Conservation (phyloP, 192 early-diverging fungal species). For the Anaeromyces robustus region DNA sequence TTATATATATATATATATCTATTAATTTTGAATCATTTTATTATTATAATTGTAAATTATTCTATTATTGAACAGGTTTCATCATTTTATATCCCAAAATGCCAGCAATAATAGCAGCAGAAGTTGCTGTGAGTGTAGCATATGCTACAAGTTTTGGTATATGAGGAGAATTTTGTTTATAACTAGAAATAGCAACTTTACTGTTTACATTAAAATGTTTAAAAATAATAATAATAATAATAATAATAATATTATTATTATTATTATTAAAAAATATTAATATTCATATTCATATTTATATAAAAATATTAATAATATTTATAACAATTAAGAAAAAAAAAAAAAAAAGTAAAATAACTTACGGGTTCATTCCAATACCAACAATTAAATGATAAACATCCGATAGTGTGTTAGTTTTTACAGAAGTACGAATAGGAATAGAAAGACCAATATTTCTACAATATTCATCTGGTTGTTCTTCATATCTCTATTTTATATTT, state of each 20-base stretch:
- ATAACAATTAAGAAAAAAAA: no score
- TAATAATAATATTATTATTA: no score
- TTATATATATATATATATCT: no score
- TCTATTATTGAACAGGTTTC: neutral
- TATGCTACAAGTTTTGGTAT: neutral
- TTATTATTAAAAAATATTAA: no score
- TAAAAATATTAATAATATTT: no score
- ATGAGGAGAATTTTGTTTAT: neutral
- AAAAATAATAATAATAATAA: no score
- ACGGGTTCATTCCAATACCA: conserved; percentile 69
- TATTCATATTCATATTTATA: no score
- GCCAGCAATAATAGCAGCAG: neutral
- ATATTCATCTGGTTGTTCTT: conserved; percentile 83
- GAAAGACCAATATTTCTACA: conserved; percentile 74
- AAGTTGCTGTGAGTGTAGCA: neutral
- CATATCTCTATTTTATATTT: conserved; percentile 50
- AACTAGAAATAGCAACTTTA: neutral
- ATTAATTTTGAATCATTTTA: no score
- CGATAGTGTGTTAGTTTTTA: conserved; percentile 66
- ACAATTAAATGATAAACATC: conserved; percentile 79
- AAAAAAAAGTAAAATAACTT: conserved; percentile 9
- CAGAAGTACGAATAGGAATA: conserved; percentile 83
- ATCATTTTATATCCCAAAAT: neutral
- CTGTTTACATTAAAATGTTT: no score
- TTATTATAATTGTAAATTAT: no score